These are phyloP conservation scores for Penicillium griseofulvum DNA, from an alignment of 2,329 filamentous ascomycete species.

Conservation along the genomic window DNA sequence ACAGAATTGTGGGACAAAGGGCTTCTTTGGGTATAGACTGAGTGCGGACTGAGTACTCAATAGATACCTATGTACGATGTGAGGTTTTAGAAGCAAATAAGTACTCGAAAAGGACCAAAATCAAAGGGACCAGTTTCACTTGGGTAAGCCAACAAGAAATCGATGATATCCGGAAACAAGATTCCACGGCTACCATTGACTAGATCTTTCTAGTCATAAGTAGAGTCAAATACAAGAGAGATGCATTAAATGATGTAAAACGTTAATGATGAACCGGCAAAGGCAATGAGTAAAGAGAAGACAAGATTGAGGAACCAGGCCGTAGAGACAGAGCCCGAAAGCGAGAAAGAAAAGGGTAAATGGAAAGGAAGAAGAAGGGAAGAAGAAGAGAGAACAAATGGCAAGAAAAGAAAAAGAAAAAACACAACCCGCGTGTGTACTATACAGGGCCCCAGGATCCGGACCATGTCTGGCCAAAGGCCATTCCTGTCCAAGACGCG, in stretches of 20 bases:
- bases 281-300: constrained; percentile 8
- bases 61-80: too few relatives aligned
- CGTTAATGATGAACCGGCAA: constrained; percentile 10
- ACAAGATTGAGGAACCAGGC: constrained; percentile 4
- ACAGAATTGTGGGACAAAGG: too few relatives aligned
- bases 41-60: too few relatives aligned
- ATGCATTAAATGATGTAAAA: constrained; percentile 25
- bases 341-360: constrained; percentile 11
- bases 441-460: constrained; percentile 19
- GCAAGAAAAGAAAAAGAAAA: constrained; percentile 10
- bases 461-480: constrained; percentile 11
- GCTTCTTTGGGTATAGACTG: too few relatives aligned
- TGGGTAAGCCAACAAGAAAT: neutral
- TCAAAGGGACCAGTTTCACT: neutral
- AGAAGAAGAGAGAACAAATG: constrained; percentile 12
- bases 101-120: neutral
- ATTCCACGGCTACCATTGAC: neutral
- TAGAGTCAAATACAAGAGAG: constrained; percentile 3
- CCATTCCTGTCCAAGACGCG: constrained; percentile 17
- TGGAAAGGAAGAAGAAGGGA: constrained; percentile 8
- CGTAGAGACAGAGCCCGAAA: constrained; percentile 6
- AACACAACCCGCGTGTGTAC: constrained; percentile 21
- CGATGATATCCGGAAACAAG: neutral
- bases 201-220: neutral
- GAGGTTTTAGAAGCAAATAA: neutral